A percentile compares a stretch with the other conserved stretches of the same genome.
These are phyloP conservation scores for Pseudogymnoascus sp. DNA, from an alignment of 2,329 filamentous ascomycete genomes.

Conservation along the genomic window DNA sequence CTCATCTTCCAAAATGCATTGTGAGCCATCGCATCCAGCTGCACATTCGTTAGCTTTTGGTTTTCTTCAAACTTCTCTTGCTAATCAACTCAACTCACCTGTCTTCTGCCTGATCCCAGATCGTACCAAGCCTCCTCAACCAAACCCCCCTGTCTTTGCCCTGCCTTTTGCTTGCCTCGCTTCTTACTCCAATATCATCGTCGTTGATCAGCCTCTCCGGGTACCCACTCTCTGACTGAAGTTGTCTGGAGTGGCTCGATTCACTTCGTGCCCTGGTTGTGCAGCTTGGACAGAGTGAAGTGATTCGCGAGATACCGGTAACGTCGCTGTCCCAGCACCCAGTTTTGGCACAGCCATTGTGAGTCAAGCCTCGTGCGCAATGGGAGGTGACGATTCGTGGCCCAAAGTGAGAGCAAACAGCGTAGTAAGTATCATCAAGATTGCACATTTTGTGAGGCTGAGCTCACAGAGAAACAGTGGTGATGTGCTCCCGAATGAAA, in stretches of 20 bases:
- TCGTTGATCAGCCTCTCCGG: background rate
- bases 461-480: background rate
- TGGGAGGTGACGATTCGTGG: background rate
- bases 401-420: background rate
- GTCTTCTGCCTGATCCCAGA: background rate
- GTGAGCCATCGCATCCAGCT: conserved; percentile 1
- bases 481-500: background rate
- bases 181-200: background rate
- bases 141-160: background rate
- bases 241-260: background rate
- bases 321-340: background rate
- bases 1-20: background rate
- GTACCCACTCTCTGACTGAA: background rate
- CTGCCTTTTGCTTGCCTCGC: background rate
- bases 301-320: background rate
- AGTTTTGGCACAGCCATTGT: background rate
- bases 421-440: background rate
- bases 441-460: background rate
- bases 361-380: background rate
- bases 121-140: background rate
- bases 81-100: background rate
- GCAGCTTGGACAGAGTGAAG: background rate
- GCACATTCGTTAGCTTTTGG: background rate
- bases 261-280: background rate
- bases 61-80: background rate